Base-by-base conservation (phyloP, 1,139 yeast genomes). In the Suhomyces atakaporum region DNA sequence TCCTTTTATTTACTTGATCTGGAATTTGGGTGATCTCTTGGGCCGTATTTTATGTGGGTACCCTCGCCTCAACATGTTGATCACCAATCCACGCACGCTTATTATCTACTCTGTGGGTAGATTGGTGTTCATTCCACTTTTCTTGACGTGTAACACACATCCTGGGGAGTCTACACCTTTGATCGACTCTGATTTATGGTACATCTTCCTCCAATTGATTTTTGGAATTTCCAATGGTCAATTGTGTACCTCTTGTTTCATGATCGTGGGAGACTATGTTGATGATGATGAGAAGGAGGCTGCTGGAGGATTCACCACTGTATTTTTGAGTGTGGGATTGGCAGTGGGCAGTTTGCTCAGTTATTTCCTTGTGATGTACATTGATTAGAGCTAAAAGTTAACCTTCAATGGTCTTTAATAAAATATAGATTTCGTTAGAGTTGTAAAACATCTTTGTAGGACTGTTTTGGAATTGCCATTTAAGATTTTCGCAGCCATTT, bases 151-250 rank as follows among this genome's bases (percentile, higher is more conserved):
- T 61, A 86, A 85, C 51, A 58, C 79, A 25, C 73, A 75, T 35
- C 69, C 73, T 2, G 30, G 31, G 14, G 44, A 40, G 18, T 40
- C 53, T 3, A 39, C 49, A 2, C 46, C 71, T n/a, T 25, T 69
- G 10, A 60, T 79, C 15, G 58, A 71, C 25, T 78, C 86, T 3
- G 97, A 90, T 53, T 15, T 73, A 3, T 66, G 83, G 62, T 92
- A 90, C 58, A 60, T 88, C 36, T 19, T 75, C 1, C 54, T 87
- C 19, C 96, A 89, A 58, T 75, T 88, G 36, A 37, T 77, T 8
- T 92, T 88, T 65, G 98, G 98, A 0, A 52, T 87, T 31, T 78
- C 95, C 6, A 89, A 87, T 54, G 98, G 98, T 4, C 95, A 89
- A 50, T 68, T 86, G 25, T 75, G 86, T 37, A 83, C 95, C 5